These are phyloP conservation scores for Fusarium austroafricanum DNA, from an alignment of 2,329 filamentous ascomycete species.

Conservation along the genomic window DNA sequence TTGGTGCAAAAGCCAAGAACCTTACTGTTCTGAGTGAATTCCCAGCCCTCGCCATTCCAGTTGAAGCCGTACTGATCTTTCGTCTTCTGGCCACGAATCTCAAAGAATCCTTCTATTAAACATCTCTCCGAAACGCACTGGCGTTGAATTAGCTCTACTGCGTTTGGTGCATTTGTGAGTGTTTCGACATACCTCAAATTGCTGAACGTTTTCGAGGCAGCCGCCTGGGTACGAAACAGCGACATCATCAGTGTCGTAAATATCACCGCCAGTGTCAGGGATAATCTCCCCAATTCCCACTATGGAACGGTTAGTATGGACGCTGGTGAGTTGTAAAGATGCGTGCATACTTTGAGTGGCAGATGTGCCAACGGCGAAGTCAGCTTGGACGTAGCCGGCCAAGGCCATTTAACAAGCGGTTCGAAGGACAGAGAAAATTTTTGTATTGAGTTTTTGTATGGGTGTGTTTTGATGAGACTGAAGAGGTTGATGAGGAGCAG, in stretches of 20 bases:
- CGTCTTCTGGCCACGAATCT: background rate
- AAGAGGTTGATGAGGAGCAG: too few relatives aligned
- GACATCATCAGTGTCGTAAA: background rate
- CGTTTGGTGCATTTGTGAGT: fast-evolving
- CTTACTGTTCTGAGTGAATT: background rate
- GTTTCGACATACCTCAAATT: background rate
- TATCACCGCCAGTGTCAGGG: background rate
- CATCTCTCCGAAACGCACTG: background rate
- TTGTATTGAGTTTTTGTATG: too few relatives aligned
- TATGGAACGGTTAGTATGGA: background rate
- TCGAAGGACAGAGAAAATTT: background rate
- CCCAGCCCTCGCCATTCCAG: background rate
- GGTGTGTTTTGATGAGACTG: fast-evolving
- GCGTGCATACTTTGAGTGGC: background rate
- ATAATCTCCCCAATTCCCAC: background rate
- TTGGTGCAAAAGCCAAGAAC: background rate
- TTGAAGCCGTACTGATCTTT: background rate
- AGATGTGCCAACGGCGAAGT: slow-evolving; percentile 3
- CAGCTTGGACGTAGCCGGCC: background rate
- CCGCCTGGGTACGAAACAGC: background rate
- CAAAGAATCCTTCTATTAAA: background rate
- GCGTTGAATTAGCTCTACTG: fast-evolving
- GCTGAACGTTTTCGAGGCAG: background rate
- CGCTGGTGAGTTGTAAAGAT: fast-evolving
- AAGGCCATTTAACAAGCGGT: background rate